A percentile compares a stretch with the other conserved stretches of the same genome.
These are phyloP conservation scores for Tolypocladium ovalisporum DNA, from an alignment of 2,329 filamentous ascomycete species.

Conservation along the genomic window DNA sequence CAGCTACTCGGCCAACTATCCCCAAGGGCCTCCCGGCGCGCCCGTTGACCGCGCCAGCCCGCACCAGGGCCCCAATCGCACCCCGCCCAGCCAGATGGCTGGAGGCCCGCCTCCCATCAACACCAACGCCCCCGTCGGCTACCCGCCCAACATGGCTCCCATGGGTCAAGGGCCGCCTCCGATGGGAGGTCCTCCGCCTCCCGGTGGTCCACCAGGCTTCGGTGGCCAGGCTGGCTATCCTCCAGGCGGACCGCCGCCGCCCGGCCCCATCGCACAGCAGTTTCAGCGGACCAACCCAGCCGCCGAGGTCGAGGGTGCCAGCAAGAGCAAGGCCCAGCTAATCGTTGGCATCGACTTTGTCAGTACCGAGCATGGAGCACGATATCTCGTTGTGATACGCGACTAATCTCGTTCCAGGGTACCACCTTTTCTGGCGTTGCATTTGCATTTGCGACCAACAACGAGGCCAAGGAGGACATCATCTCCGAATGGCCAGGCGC, in stretches of 20 bases:
- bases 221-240: constrained; percentile 35
- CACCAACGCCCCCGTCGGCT: constrained; percentile 49
- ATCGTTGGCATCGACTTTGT: constrained; percentile 99
- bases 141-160: constrained; percentile 43
- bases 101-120: constrained; percentile 58
- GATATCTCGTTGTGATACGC: not conserved
- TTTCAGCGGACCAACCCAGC: constrained; percentile 36
- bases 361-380: constrained; percentile 21
- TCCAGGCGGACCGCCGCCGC: constrained; percentile 29
- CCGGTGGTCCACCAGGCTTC: constrained; percentile 35
- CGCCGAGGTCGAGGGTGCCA: constrained; percentile 76
- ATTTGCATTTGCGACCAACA: constrained; percentile 94
- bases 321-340: constrained; percentile 86
- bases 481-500: constrained; percentile 98
- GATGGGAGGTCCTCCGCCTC: constrained; percentile 23
- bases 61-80: constrained; percentile 37
- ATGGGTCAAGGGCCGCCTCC: constrained; percentile 31
- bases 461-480: constrained; percentile 95
- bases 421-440: constrained; percentile 98
- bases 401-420: constrained; percentile 42
- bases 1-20: constrained; percentile 50
- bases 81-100: constrained; percentile 48
- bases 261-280: constrained; percentile 28
- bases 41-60: constrained; percentile 44
- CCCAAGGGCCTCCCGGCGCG: constrained; percentile 27